A percentile compares a stretch with the other conserved stretches of the same genome.
These are phyloP conservation scores for Paracoccidioides brasiliensis DNA, from an alignment of 2,329 filamentous ascomycete species.

Conservation along the genomic window DNA sequence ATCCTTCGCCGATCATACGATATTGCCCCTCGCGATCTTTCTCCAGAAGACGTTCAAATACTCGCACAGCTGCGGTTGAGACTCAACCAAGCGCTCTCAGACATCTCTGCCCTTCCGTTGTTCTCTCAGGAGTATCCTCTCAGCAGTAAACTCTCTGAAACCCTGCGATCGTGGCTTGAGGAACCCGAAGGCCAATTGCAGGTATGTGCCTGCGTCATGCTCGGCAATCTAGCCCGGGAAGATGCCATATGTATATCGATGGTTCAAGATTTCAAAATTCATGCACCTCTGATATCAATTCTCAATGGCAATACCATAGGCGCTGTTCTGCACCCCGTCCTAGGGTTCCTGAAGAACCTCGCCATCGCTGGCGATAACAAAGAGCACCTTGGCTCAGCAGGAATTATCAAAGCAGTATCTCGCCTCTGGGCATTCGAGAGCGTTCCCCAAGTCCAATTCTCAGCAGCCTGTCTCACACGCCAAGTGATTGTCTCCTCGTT, in stretches of 20 bases:
- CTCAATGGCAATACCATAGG: constrained; percentile 26
- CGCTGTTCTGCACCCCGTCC: constrained; percentile 31
- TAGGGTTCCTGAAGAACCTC: constrained; percentile 37
- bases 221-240: constrained; percentile 36
- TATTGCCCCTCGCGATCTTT: constrained; percentile 15
- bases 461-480: constrained; percentile 29
- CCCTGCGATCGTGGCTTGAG: constrained; percentile 28
- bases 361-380: constrained; percentile 33
- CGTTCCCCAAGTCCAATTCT: constrained; percentile 33
- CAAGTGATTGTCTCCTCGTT: constrained; percentile 27
- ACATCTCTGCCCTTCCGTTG: constrained; percentile 26
- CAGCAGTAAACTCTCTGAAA: constrained; percentile 23
- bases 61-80: constrained; percentile 25
- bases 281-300: constrained; percentile 28
- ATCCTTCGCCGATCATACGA: constrained; percentile 22
- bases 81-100: constrained; percentile 29
- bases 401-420: constrained; percentile 27
- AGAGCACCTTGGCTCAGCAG: constrained; percentile 25
- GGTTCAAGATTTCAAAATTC: constrained; percentile 27
- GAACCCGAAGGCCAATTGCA: constrained; percentile 31
- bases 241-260: constrained; percentile 31
- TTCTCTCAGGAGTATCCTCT: constrained; percentile 30
- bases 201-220: constrained; percentile 34
- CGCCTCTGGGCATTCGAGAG: constrained; percentile 30
- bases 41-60: constrained; percentile 23